A percentile compares a stretch with the other conserved stretches of the same genome.
These are phyloP conservation scores for Elsinoe batatas DNA, from an alignment of 2,329 filamentous ascomycete genomes.

Conservation along the genomic window DNA sequence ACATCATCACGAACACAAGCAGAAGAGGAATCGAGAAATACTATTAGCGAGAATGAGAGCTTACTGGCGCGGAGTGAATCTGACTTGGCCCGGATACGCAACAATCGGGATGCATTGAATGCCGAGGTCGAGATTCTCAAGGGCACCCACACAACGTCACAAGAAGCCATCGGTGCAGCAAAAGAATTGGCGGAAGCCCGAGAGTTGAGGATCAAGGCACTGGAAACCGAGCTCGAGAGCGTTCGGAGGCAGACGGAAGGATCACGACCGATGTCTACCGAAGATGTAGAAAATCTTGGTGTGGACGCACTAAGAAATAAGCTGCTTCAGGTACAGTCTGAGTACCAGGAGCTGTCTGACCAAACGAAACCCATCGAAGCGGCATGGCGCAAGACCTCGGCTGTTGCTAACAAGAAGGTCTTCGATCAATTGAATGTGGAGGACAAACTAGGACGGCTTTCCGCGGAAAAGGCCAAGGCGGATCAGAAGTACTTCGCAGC, in stretches of 20 bases:
- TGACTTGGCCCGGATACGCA: constrained; percentile 76
- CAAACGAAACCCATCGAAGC: constrained; percentile 84
- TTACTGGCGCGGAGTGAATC: constrained; percentile 72
- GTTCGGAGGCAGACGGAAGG: constrained; percentile 50
- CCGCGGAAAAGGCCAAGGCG: constrained; percentile 86
- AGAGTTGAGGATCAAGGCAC: constrained; percentile 66
- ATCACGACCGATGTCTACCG: constrained; percentile 23
- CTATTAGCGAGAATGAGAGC: constrained; percentile 68
- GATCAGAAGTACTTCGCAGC: constrained; percentile 97
- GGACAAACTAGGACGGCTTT: constrained; percentile 63
- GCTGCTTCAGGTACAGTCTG: constrained; percentile 63
- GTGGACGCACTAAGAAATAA: constrained; percentile 64
- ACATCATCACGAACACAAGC: constrained; percentile 71
- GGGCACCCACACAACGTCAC: constrained; percentile 66
- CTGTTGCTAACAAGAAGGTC: constrained; percentile 76
- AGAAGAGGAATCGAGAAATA: constrained; percentile 65
- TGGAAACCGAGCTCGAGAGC: constrained; percentile 75
- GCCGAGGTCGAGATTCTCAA: constrained; percentile 75
- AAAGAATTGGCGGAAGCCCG: constrained; percentile 72
- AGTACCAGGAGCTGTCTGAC: constrained; percentile 74
- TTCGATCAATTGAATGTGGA: constrained; percentile 66
- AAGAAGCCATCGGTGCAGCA: constrained; percentile 58
- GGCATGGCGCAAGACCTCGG: constrained; percentile 82
- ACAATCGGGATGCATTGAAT: constrained; percentile 72
- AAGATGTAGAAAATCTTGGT: constrained; percentile 46